Evolutionary conservation across 2,329 filamentous ascomycete species (phyloP).

Genomic region (Scytalidium lignicola): DNA sequence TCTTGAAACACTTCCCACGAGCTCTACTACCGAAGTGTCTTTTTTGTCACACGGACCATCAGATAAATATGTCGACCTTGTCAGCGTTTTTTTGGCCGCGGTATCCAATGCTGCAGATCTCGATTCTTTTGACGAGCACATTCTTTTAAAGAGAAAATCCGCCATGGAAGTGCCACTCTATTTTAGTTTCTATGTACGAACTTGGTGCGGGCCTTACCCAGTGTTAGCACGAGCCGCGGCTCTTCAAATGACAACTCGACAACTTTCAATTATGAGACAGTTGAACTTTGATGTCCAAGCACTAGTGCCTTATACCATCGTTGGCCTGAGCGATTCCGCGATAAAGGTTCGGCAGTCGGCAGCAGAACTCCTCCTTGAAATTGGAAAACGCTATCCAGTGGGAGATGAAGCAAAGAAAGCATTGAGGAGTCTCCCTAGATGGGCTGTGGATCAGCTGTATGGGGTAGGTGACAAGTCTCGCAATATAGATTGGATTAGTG

Average conservation of each 20-base stretch:
- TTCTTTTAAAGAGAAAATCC: slow-evolving; percentile 47
- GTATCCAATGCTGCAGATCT: slow-evolving; percentile 38
- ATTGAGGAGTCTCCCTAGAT: slow-evolving; percentile 34
- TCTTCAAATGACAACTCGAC: slow-evolving; percentile 56
- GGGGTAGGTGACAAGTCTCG: slow-evolving; percentile 44
- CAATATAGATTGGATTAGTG: slow-evolving; percentile 50
- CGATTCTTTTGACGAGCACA: slow-evolving; percentile 38
- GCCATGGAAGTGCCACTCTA: slow-evolving; percentile 61
- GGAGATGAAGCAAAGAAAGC: slow-evolving; percentile 37
- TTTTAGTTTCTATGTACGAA: slow-evolving; percentile 68
- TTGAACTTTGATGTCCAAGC: slow-evolving; percentile 64
- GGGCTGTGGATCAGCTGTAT: slow-evolving; percentile 64
- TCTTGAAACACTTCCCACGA: slow-evolving; percentile 22
- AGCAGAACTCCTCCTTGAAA: slow-evolving; percentile 56
- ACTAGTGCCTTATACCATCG: slow-evolving; percentile 75
- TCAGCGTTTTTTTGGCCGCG: slow-evolving; percentile 51
- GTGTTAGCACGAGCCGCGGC: slow-evolving; percentile 64
- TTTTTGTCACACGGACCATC: slow-evolving; percentile 48
- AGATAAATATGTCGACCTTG: slow-evolving; percentile 53
- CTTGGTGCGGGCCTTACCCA: slow-evolving; percentile 69
- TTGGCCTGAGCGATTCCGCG: slow-evolving; percentile 69
- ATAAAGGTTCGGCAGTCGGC: slow-evolving; percentile 73
- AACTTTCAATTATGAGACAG: slow-evolving; percentile 47
- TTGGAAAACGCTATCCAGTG: slow-evolving; percentile 45
- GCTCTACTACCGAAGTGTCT: slow-evolving; percentile 36